A percentile compares a stretch with the other conserved stretches of the same genome.
phyloP scores from a whole-genome alignment of 176 grass and related monocot species.

The Avena eriantha region DNA sequence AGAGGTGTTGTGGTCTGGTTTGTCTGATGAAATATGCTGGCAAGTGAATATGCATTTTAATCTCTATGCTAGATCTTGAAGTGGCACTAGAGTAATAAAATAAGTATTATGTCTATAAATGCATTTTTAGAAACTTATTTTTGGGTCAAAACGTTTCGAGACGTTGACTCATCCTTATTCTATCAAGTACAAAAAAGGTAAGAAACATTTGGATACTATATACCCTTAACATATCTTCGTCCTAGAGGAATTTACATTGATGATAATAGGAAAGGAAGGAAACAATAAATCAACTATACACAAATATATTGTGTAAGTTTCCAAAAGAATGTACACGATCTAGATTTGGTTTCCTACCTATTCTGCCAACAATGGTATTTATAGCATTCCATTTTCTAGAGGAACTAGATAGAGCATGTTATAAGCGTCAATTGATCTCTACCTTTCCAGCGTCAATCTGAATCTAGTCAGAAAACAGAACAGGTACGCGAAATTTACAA shows the following conservation, averaged over 20 bases:
- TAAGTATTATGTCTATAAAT: too few species aligned
- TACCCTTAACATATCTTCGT: neutral
- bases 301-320: neutral
- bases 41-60: too few species aligned
- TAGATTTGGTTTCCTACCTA: neutral
- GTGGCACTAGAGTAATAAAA: too few species aligned
- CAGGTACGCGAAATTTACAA: too few species aligned
- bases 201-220: neutral
- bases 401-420: neutral
- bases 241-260: neutral
- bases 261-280: neutral
- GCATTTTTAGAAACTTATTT: too few species aligned
- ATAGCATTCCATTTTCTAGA: neutral
- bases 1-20: too few species aligned
- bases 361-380: neutral
- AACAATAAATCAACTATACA: neutral
- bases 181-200: too few species aligned
- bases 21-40: too few species aligned
- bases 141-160: too few species aligned
- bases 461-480: too few species aligned
- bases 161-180: too few species aligned
- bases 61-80: too few species aligned
- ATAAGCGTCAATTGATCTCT: neutral
- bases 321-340: neutral
- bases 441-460: neutral